Evolutionary conservation across 1,139 yeast genomes (phyloP), one percentile per base, ranked within the genome.

Genomic region (Suhomyces choctaworum): DNA sequence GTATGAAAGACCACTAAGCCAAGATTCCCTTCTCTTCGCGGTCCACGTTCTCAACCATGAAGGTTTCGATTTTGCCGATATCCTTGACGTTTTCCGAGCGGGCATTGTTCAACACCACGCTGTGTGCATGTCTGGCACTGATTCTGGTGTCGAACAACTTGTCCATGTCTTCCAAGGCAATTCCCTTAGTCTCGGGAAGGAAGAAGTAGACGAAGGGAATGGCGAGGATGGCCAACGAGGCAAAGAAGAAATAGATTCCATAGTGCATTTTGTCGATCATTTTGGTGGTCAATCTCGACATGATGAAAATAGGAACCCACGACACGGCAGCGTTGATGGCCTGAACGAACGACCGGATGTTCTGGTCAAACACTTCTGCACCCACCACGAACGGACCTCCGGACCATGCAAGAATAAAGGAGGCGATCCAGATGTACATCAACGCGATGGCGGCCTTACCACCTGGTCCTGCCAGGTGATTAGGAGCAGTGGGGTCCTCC

Each of bases 301-400:
- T 66, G 38, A 67, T 49, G 46, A 68, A 67, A 25, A 66, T 66
- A 6, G 71, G 68, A 12, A 66, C 62, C 74, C 73, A 68, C 14
- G 67, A 60, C 16, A 65, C 60, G 10, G 71, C 70, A 1, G 71
- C 70, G 45, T 65, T 66, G 37, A 68, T 64, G 32, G 71, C 70
- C 49, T 66, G 73, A 23, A 64, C 68, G 36, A 66, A 67, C 5
- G 72, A 59, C 36, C 74, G 54, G 39, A 67, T 62, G 40, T 66
- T 65, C 42, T 64, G 70, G 46, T 66, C 72, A 44, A 65, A 67
- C 2, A 67, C 62, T 44, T 68, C 74, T 34, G 65, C 50, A 8
- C 74, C 73, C 29, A 66, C 63, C 25, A 68, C 72, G 42, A 63
- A 68, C 3, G 73, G 73, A 23, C 70, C 72, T 6, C 70, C 71